Conservation (phyloP, 2,329 filamentous ascomycete species). For the Fusarium siculi region DNA sequence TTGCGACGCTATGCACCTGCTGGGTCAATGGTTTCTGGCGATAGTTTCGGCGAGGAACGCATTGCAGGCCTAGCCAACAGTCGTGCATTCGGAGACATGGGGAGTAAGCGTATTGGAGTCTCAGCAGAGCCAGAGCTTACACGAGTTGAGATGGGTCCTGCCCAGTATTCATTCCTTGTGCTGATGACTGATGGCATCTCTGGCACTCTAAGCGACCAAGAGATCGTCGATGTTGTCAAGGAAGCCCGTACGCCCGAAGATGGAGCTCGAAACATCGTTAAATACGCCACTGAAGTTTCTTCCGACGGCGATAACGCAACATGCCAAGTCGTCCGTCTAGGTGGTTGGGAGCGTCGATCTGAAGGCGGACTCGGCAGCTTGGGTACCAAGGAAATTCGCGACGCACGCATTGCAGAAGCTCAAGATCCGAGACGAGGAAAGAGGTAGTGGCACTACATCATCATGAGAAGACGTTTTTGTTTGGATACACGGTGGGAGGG, state of each 20-base stretch:
- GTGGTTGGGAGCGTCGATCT: conserved; percentile 76
- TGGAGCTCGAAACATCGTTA: conserved; percentile 80
- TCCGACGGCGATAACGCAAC: conserved; percentile 74
- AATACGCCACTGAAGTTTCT: conserved; percentile 88
- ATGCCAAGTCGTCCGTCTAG: conserved; percentile 73
- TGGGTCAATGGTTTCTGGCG: conserved; percentile 81
- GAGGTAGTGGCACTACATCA: conserved; percentile 46
- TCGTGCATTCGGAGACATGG: conserved; percentile 92
- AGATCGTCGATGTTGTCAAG: conserved; percentile 95
- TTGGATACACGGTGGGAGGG: conserved; percentile 1
- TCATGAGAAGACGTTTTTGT: background rate
- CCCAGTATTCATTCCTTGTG: conserved; percentile 89
- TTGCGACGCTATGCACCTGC: conserved; percentile 84
- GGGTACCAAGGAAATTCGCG: conserved; percentile 90
- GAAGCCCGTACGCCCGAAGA: conserved; percentile 92
- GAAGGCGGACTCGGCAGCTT: conserved; percentile 91
- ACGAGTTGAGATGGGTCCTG: conserved; percentile 80
- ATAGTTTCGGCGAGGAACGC: conserved; percentile 97
- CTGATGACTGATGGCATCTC: conserved; percentile 90
- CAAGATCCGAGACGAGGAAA: conserved; percentile 80
- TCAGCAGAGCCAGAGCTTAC: conserved; percentile 92
- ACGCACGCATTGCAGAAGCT: conserved; percentile 83
- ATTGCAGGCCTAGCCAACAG: conserved; percentile 95
- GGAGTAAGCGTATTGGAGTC: conserved; percentile 90
- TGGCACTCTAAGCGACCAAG: conserved; percentile 87